Evolutionary conservation across 225 moss, liverwort and hornwort genomes (phyloP).

Genomic region (Takakia lepidozioides): DNA sequence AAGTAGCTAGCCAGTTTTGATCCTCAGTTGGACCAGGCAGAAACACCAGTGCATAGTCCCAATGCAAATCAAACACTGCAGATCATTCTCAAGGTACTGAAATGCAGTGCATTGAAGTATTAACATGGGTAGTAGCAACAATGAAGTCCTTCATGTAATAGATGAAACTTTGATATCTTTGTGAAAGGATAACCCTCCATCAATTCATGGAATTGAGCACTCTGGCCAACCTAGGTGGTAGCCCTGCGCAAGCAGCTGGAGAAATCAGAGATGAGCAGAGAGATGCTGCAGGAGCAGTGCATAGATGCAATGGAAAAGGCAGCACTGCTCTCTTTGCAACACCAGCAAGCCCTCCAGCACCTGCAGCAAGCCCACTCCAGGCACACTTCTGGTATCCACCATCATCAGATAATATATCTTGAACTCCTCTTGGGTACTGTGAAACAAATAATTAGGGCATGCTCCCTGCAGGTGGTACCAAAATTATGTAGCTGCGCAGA

Average conservation of each 20-base stretch:
- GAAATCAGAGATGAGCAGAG: constrained; percentile 18
- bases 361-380: constrained; percentile 28
- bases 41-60: no score
- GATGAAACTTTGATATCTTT: no score
- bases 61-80: no score
- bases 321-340: constrained; percentile 37
- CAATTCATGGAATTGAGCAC: background rate
- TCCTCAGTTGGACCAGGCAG: no score
- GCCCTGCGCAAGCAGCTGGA: constrained; percentile 27
- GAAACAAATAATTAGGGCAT: background rate
- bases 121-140: no score
- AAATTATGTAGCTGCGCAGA: background rate
- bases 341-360: constrained; percentile 44
- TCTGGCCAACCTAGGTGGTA: constrained; percentile 16
- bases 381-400: constrained; percentile 7
- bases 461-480: background rate
- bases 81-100: no score
- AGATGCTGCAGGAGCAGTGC: constrained; percentile 42
- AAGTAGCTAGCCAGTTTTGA: no score
- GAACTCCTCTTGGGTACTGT: background rate
- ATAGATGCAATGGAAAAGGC: constrained; percentile 47
- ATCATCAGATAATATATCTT: constrained; percentile 1
- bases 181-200: no score
- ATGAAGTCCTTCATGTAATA: no score
- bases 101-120: no score